These are phyloP conservation scores for Echinosophora koreensis DNA, from an alignment of 306 rosid species.

Conservation along the genomic window DNA sequence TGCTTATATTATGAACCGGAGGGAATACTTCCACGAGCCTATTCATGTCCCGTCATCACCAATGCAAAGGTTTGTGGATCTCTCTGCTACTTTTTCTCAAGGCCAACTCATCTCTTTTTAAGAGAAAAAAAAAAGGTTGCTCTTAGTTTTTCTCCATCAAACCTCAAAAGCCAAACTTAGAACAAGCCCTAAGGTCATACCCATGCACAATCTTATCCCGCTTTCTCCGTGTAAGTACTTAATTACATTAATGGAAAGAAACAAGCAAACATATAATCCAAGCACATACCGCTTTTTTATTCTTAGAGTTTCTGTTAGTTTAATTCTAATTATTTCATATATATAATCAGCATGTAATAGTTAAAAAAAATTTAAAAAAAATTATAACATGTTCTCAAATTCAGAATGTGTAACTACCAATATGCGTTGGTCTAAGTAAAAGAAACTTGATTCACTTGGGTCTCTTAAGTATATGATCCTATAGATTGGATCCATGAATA, in stretches of 20 bases:
- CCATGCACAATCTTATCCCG: neutral
- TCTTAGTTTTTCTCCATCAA: slow-evolving; percentile 47
- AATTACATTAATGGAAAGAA: neutral
- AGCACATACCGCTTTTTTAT: neutral
- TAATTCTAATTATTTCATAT: no score
- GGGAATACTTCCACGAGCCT: slow-evolving; percentile 51
- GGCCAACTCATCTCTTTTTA: neutral
- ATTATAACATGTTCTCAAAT: no score
- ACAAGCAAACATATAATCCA: slow-evolving; percentile 1
- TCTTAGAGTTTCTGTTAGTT: neutral
- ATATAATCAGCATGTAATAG: no score
- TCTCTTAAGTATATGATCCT: no score
- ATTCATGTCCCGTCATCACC: slow-evolving; percentile 56
- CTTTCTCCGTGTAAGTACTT: neutral
- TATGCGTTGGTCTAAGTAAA: no score
- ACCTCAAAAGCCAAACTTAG: slow-evolving; percentile 30
- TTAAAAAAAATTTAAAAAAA: no score
- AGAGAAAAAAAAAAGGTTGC: slow-evolving; percentile 25
- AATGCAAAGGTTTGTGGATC: slow-evolving; percentile 44
- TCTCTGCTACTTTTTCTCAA: slow-evolving; percentile 18
- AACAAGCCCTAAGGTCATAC: slow-evolving; percentile 19
- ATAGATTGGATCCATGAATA: no score
- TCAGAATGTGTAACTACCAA: no score
- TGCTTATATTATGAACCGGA: no score
- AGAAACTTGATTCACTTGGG: no score